Evolutionary conservation across 2,329 filamentous ascomycete genomes (phyloP), one percentile per base, ranked within the genome.

Genomic region (Botrytis galanthina): DNA sequence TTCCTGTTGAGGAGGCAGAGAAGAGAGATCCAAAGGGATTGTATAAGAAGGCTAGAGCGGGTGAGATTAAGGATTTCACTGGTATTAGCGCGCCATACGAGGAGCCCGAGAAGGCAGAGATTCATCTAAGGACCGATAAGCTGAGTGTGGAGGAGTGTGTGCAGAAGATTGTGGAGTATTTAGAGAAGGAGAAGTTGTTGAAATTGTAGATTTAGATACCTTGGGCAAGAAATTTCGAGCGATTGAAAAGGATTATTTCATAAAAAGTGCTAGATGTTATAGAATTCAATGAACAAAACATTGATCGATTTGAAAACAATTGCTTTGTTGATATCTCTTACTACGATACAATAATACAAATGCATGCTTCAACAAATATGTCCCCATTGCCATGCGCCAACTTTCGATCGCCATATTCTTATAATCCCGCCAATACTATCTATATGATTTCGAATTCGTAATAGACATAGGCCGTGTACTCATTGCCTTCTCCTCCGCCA

Each of bases 391-490:
- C 68, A 74, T 74, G 73, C 77, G 75, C 75, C 75, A 75, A 73
- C 54, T 63, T 62, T 63, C 59, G 73, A 48, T 74, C 16, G 35
- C 62, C 29, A 46, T 72, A 60, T 60, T 48, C 51, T 60, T 26
- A 20, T 48, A 22, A 20, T 42, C 32, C 57, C 64, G 16, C 26
- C 39, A 51, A 39, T 69, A 37, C 32, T 72, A 66, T 75, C 78
- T 80, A 82, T 81, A 81, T 78, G 77, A 98, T 90, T 81, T 96
- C 93, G 81, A 98, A 93, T 82, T 97, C 93, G 84, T 98, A 99
- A 86, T 95, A 98, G 81, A 98, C 96, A 83, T 97, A 99, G 59
- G 96, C 92, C 74, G 94, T 96, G 85, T 98, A 99, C 82, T 98
- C 94, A 78, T 89, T 87, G 71, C 91, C 91, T 74, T 94, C 93